Evolutionary conservation across 495 filamentous ascomycete genomes (phyloP).

Genomic region (Penicillium paradoxum): DNA sequence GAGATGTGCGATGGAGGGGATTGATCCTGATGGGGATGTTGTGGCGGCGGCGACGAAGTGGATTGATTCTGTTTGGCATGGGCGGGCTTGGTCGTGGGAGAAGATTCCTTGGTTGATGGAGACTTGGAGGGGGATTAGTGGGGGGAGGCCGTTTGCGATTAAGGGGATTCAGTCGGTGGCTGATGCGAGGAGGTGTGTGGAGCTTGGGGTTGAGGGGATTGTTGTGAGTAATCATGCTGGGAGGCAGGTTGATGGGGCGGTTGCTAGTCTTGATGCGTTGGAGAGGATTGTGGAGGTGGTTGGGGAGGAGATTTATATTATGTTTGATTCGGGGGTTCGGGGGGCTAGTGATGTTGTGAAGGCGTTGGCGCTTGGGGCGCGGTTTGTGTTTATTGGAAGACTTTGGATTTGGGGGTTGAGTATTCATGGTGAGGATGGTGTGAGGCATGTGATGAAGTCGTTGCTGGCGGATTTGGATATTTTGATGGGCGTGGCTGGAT

Average conservation of each 20-base stretch:
- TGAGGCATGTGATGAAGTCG: conserved; percentile 60
- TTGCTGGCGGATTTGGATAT: conserved; percentile 65
- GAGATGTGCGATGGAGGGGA: conserved; percentile 43
- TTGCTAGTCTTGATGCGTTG: conserved; percentile 55
- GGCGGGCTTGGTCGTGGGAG: conserved; percentile 55
- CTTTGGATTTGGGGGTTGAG: conserved; percentile 59
- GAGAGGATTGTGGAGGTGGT: conserved; percentile 60
- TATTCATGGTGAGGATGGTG: conserved; percentile 56
- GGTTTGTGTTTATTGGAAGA: conserved; percentile 59
- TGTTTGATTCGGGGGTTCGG: conserved; percentile 60
- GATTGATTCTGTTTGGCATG: conserved; percentile 65
- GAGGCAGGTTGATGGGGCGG: conserved; percentile 58
- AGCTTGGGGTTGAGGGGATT: conserved; percentile 51
- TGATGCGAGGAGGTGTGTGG: conserved; percentile 51
- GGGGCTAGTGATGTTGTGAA: conserved; percentile 56
- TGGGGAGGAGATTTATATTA: conserved; percentile 47
- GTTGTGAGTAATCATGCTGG: conserved; percentile 60
- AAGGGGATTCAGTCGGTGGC: conserved; percentile 54
- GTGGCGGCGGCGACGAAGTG: conserved; percentile 52
- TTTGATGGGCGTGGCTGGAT: conserved; percentile 60
- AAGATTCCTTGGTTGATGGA: conserved; percentile 51
- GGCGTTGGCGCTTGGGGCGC: conserved; percentile 59
- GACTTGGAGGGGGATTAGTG: conserved; percentile 49
- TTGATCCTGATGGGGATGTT: conserved; percentile 46
- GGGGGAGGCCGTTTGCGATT: conserved; percentile 50